Conservation (phyloP, 176 grass and related monocot genomes). For the Melocanna baccifera region DNA sequence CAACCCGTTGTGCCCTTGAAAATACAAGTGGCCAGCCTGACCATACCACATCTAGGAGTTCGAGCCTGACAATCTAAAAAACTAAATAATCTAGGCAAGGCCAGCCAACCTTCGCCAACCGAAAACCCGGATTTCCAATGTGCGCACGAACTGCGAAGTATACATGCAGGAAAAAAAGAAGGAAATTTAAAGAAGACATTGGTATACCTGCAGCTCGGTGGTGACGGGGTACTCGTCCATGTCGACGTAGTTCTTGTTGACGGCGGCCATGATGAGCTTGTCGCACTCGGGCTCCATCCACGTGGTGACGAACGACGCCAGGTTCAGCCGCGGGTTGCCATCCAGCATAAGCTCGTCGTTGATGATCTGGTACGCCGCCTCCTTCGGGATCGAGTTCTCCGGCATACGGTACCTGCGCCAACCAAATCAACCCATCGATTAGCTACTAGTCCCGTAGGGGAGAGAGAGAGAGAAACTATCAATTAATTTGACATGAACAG, state of each 20-base stretch:
- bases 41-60: too few relatives aligned
- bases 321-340: constrained; percentile 93
- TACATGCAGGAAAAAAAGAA: neutral
- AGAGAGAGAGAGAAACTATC: neutral
- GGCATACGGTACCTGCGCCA: constrained; percentile 71
- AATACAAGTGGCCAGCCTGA: neutral
- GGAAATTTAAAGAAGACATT: neutral
- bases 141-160: neutral
- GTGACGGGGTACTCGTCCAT: constrained; percentile 99
- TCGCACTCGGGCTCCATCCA: constrained; percentile 99
- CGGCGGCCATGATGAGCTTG: constrained; percentile 89
- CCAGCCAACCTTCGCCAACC: neutral
- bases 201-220: constrained; percentile 82
- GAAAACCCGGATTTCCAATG: neutral
- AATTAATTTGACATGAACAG: neutral
- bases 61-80: neutral
- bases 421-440: neutral
- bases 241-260: constrained; percentile 99
- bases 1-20: neutral
- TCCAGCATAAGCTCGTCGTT: constrained; percentile 99
- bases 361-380: constrained; percentile 99
- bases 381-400: constrained; percentile 91
- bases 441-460: neutral
- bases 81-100: neutral
- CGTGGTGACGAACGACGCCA: constrained; percentile 93